Evolutionary conservation across 139 green algal genomes (phyloP).

Genomic region (Coelastrella sp.): DNA sequence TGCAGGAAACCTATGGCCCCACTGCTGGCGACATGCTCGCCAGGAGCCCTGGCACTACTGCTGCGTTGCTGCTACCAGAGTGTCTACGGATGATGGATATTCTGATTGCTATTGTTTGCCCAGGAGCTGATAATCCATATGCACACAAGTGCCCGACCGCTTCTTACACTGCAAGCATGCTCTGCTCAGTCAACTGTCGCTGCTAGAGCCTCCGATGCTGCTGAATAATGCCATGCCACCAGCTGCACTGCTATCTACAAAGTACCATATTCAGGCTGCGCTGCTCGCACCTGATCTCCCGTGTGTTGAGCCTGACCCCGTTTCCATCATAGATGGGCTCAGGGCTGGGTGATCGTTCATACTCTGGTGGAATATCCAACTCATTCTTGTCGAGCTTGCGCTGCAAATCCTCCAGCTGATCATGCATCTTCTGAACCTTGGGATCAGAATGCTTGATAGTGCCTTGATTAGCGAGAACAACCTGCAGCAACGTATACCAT

Average conservation of each 20-base stretch:
- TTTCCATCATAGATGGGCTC: conserved; percentile 94
- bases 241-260: too few relatives aligned
- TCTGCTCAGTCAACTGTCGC: too few relatives aligned
- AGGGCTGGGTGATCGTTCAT: conserved; percentile 89
- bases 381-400: conserved; percentile 42
- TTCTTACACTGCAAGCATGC: too few relatives aligned
- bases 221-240: too few relatives aligned
- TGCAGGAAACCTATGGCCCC: too few relatives aligned
- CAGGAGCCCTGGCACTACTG: not conserved
- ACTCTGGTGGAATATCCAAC: conserved; percentile 62
- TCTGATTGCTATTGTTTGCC: too few relatives aligned
- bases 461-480: not conserved
- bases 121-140: too few relatives aligned
- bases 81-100: too few relatives aligned
- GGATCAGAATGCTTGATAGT: conserved; percentile 54
- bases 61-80: not conserved
- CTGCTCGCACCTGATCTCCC: conserved; percentile 79
- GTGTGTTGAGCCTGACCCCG: conserved; percentile 92
- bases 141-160: too few relatives aligned
- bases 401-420: conserved; percentile 65
- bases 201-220: too few relatives aligned
- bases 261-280: too few relatives aligned
- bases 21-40: not conserved
- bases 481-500: not conserved
- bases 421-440: conserved; percentile 57